Conservation (phyloP, 2,329 filamentous ascomycete genomes). For the Penicillium griseofulvum region DNA sequence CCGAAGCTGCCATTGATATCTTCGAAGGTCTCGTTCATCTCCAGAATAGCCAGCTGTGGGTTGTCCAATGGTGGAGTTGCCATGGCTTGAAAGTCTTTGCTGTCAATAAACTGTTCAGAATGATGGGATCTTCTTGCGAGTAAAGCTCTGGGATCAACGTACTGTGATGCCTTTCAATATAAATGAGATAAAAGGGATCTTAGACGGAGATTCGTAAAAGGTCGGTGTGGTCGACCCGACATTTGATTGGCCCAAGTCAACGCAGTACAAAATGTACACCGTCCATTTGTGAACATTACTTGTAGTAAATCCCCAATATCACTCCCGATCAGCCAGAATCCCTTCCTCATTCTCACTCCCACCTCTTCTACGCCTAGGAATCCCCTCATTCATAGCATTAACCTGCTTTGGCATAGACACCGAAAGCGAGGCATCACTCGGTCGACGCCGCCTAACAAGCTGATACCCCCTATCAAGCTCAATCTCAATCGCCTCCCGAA, state of each 20-base stretch:
- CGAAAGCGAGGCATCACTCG: constrained; percentile 26
- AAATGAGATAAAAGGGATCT: neutral
- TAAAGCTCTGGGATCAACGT: neutral
- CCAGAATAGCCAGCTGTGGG: neutral
- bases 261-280: neutral
- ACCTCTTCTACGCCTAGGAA: constrained; percentile 25
- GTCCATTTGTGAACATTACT: neutral
- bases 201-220: neutral
- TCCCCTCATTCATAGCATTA: constrained; percentile 29
- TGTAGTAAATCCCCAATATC: neutral
- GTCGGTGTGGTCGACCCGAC: neutral
- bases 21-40: neutral
- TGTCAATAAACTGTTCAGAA: neutral
- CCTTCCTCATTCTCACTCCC: constrained; percentile 21
- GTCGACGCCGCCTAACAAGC: constrained; percentile 58
- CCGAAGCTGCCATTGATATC: neutral
- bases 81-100: neutral
- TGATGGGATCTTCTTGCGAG: neutral
- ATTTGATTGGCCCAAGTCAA: neutral
- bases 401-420: constrained; percentile 9
- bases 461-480: constrained; percentile 86
- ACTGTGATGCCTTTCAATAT: neutral
- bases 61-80: neutral
- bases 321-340: constrained; percentile 14
- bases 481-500: constrained; percentile 80